Percentiles rank a stretch among this genome's conserved stretches.
Evolutionary conservation across 148 eudicot genomes (phyloP).

Genomic region (Simmondsia chinensis): DNA sequence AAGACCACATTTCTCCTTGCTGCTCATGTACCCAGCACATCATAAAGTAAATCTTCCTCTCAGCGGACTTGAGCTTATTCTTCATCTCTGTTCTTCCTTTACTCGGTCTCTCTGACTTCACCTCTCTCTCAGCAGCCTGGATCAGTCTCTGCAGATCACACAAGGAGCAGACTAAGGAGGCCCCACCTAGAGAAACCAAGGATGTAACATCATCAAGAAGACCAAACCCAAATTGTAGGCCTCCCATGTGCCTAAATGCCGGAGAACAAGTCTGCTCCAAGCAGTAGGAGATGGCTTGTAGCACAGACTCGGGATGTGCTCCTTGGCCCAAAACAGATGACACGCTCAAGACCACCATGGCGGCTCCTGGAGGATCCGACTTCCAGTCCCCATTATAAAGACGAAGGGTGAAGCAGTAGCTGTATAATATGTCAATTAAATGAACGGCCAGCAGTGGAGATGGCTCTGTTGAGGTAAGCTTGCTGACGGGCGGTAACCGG

Average conservation of each 20-base stretch:
- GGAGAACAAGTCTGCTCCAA: constrained; percentile 86
- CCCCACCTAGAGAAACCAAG: constrained; percentile 45
- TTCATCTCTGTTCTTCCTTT: constrained; percentile 32
- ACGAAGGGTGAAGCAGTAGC: constrained; percentile 82
- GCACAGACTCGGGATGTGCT: constrained; percentile 50
- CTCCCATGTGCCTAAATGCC: constrained; percentile 64
- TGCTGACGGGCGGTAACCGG: constrained; percentile 45
- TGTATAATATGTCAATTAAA: constrained; percentile 66
- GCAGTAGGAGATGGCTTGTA: constrained; percentile 54
- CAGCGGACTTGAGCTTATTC: constrained; percentile 56
- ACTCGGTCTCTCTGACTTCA: constrained; percentile 39
- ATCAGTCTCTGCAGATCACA: constrained; percentile 55
- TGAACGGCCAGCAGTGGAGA: constrained; percentile 79
- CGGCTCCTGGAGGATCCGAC: constrained; percentile 64
- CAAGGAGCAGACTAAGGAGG: constrained; percentile 54
- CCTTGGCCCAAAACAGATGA: constrained; percentile 67
- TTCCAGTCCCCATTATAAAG: constrained; percentile 90
- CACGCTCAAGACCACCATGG: constrained; percentile 37
- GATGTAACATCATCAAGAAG: constrained; percentile 53
- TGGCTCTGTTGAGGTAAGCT: constrained; percentile 59
- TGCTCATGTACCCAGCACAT: constrained; percentile 94
- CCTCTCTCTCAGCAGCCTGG: constrained; percentile 40
- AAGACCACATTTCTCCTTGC: constrained; percentile 54
- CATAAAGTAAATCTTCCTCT: constrained; percentile 60
- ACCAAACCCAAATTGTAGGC: constrained; percentile 53